Conservation (phyloP, 495 filamentous ascomycete genomes). For the Extremus antarcticus region DNA sequence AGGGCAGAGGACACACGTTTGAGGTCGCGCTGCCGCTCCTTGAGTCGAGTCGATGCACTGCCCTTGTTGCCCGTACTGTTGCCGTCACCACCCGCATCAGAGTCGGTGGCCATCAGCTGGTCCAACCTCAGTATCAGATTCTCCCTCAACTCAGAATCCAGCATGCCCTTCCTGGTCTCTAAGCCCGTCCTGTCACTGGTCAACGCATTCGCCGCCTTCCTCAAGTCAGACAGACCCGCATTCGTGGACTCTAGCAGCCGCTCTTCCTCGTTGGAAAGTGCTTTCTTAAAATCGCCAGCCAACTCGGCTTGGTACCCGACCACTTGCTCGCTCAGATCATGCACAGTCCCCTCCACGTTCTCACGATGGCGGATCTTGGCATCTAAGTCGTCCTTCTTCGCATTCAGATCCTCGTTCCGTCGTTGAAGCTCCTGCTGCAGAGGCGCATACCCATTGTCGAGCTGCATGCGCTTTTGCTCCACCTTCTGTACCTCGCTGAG, state of each 20-base stretch:
- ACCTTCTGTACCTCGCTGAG: conserved; percentile 72
- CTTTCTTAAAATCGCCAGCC: conserved; percentile 81
- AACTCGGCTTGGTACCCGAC: conserved; percentile 66
- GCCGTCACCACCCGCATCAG: conserved; percentile 63
- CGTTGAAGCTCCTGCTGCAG: conserved; percentile 59
- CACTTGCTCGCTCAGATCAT: conserved; percentile 62
- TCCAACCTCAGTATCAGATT: conserved; percentile 79
- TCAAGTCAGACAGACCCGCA: conserved; percentile 56
- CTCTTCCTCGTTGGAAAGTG: conserved; percentile 73
- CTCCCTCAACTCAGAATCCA: conserved; percentile 78
- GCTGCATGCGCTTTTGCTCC: conserved; percentile 64
- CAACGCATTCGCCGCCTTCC: conserved; percentile 61
- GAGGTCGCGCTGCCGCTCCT: conserved; percentile 71
- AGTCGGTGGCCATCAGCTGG: conserved; percentile 67
- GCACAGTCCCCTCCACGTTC: conserved; percentile 66
- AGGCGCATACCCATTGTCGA: conserved; percentile 75
- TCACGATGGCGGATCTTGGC: conserved; percentile 55
- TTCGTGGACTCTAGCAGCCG: conserved; percentile 61
- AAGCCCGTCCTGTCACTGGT: conserved; percentile 64
- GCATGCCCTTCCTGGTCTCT: conserved; percentile 62
- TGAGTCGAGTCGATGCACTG: conserved; percentile 45
- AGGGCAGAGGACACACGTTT: conserved; percentile 57
- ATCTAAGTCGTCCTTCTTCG: conserved; percentile 63
- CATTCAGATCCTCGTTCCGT: conserved; percentile 61
- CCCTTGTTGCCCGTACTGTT: conserved; percentile 48